Percentiles rank a stretch among this genome's conserved stretches.
phyloP scores from a whole-genome alignment of 495 filamentous ascomycete genomes.

The Tuber indicum region DNA sequence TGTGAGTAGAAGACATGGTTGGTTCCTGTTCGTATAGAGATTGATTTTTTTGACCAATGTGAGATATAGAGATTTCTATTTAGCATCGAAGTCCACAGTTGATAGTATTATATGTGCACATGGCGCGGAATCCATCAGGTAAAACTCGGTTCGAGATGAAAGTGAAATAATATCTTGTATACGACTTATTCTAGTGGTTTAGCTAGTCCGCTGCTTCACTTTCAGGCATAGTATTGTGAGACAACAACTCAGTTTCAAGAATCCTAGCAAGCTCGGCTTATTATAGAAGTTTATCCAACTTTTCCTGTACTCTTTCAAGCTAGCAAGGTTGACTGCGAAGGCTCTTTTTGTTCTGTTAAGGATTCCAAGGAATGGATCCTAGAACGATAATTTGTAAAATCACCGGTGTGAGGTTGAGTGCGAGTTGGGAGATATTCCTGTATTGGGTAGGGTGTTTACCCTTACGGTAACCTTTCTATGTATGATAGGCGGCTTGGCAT shows the following conservation, averaged over 20 bases:
- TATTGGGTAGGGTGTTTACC: too few species aligned
- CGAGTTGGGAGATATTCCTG: too few species aligned
- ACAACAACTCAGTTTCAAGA: not conserved
- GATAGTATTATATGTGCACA: not conserved
- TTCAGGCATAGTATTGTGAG: not conserved
- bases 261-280: not conserved
- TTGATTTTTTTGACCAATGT: not conserved
- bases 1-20: not conserved
- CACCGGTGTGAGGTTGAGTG: too few species aligned
- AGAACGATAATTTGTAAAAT: not conserved
- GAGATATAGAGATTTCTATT: not conserved
- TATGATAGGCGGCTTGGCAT: too few species aligned
- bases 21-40: not conserved
- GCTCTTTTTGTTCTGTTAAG: not conserved
- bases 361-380: not conserved
- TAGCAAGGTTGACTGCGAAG: not conserved
- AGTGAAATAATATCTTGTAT: not conserved
- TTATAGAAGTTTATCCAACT: not conserved
- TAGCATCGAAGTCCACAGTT: not conserved
- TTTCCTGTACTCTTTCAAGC: not conserved
- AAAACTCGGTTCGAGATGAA: not conserved
- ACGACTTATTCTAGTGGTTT: not conserved
- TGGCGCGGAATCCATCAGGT: not conserved
- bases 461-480: too few species aligned
- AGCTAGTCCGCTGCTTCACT: not conserved